phyloP scores from a whole-genome alignment of 108 stramenopile species.

The Chaetoceros muelleri region DNA sequence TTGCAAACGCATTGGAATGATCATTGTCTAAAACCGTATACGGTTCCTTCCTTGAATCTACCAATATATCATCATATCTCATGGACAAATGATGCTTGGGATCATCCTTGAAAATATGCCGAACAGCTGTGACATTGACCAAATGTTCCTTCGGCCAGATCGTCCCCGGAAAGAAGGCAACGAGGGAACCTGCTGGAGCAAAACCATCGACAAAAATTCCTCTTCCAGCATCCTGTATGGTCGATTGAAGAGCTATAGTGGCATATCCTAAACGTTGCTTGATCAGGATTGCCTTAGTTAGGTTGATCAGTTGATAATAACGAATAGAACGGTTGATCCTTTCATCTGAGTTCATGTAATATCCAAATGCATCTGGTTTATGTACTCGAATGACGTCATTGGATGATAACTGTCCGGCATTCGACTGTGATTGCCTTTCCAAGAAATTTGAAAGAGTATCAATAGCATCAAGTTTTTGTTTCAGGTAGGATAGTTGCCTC shows the following conservation, averaged over 20 bases:
- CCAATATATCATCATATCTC: constrained; percentile 66
- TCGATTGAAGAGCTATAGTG: constrained; percentile 44
- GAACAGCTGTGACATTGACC: constrained; percentile 9
- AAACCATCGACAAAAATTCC: constrained; percentile 79
- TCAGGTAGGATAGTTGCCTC: constrained; percentile 27
- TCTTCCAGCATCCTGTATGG: constrained; percentile 63
- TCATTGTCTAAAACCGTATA: constrained; percentile 54
- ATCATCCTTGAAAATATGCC: constrained; percentile 14
- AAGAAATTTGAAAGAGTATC: constrained; percentile 18
- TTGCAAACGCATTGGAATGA: constrained; percentile 52
- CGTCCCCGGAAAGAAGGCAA: constrained; percentile 71
- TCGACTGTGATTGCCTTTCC: neutral
- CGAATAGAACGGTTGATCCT: constrained; percentile 39
- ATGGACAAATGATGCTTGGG: constrained; percentile 64
- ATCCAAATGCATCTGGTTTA: constrained; percentile 31
- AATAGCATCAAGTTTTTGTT: constrained; percentile 42
- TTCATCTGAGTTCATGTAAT: constrained; percentile 18
- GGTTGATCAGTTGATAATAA: constrained; percentile 62
- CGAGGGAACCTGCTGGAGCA: constrained; percentile 56
- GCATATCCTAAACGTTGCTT: constrained; percentile 31
- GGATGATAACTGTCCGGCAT: neutral
- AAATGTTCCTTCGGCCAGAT: constrained; percentile 74
- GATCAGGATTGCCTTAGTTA: constrained; percentile 44
- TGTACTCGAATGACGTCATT: neutral
- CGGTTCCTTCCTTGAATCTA: constrained; percentile 66